Evolutionary conservation across 768 basidiomycete species (phyloP).

Genomic region (Agaricus sinodeliciosus): DNA sequence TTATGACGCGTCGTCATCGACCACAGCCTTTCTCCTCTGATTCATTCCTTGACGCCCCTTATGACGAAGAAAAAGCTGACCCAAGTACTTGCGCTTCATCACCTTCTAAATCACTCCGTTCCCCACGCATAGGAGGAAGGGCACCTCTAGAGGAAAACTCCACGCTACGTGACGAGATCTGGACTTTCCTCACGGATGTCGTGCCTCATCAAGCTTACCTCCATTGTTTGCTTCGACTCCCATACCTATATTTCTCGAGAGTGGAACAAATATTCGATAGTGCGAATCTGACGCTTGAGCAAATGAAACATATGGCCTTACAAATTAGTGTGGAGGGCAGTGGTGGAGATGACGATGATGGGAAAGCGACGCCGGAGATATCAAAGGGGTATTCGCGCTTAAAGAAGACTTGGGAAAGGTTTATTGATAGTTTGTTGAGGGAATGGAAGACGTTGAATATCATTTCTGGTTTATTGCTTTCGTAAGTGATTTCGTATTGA

Average conservation of each 20-base stretch:
- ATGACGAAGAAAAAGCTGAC: too few relatives aligned
- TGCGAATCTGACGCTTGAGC: conserved; percentile 51
- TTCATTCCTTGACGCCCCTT: too few relatives aligned
- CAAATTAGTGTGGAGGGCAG: conserved; percentile 13
- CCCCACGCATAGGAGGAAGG: background rate
- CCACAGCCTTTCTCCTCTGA: too few relatives aligned
- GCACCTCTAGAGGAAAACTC: background rate
- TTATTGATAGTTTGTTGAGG: conserved; percentile 11
- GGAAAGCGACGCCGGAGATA: conserved; percentile 2
- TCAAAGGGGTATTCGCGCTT: conserved; percentile 15
- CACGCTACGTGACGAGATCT: background rate
- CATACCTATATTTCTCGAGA: conserved; percentile 59
- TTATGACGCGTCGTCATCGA: too few relatives aligned
- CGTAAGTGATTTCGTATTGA: conserved; percentile 2
- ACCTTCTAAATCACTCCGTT: too few relatives aligned
- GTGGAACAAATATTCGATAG: conserved; percentile 60
- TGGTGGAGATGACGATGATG: background rate
- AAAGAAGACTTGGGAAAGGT: conserved; percentile 12
- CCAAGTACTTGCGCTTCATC: background rate
- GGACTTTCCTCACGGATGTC: conserved; percentile 17
- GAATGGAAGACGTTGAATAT: conserved; percentile 15
- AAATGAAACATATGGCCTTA: conserved; percentile 42
- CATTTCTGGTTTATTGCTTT: conserved; percentile 11
- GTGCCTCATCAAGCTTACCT: conserved; percentile 28
- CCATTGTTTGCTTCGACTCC: conserved; percentile 45